Evolutionary conservation across 78 protist species (phyloP).

Genomic region (Parvularia atlantis): DNA sequence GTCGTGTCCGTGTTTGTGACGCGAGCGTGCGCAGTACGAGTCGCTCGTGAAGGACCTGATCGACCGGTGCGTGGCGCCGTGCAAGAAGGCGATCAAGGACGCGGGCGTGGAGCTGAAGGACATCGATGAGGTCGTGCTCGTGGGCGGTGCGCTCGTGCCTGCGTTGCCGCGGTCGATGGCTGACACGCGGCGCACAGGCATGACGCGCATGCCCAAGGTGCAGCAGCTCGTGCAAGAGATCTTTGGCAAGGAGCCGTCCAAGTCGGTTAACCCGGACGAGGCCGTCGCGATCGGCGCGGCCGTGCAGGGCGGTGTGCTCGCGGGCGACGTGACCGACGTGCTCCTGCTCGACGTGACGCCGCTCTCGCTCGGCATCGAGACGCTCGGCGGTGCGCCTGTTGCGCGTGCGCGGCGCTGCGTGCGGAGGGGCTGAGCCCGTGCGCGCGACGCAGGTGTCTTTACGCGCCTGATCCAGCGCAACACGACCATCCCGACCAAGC

Average conservation of each 20-base stretch:
- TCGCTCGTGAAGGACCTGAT: constrained; percentile 65
- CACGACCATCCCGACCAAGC: constrained; percentile 92
- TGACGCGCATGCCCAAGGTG: constrained; percentile 97
- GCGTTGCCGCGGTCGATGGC: constrained; percentile 63
- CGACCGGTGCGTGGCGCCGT: constrained; percentile 78
- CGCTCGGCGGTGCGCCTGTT: constrained; percentile 92
- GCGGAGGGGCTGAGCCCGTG: too few species aligned
- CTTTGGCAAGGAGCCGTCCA: constrained; percentile 80
- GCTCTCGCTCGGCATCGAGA: constrained; percentile 93
- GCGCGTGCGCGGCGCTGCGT: too few species aligned
- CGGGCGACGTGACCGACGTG: constrained; percentile 63
- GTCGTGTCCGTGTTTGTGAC: too few species aligned
- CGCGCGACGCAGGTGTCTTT: too few species aligned
- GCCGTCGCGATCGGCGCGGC: constrained; percentile 99
- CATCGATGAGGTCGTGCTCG: constrained; percentile 91
- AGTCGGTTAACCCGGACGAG: constrained; percentile 99
- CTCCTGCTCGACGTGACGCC: constrained; percentile 92
- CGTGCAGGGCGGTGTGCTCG: constrained; percentile 95
- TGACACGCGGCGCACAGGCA: too few species aligned
- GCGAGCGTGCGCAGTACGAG: constrained; percentile 81
- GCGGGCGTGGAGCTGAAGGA: constrained; percentile 68
- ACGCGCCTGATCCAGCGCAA: constrained; percentile 78
- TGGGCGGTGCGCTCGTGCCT: constrained; percentile 95
- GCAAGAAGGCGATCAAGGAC: constrained; percentile 63
- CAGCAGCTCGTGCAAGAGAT: constrained; percentile 62